Base-by-base conservation (phyloP, 306 rosid species). In the Malus fusca region DNA sequence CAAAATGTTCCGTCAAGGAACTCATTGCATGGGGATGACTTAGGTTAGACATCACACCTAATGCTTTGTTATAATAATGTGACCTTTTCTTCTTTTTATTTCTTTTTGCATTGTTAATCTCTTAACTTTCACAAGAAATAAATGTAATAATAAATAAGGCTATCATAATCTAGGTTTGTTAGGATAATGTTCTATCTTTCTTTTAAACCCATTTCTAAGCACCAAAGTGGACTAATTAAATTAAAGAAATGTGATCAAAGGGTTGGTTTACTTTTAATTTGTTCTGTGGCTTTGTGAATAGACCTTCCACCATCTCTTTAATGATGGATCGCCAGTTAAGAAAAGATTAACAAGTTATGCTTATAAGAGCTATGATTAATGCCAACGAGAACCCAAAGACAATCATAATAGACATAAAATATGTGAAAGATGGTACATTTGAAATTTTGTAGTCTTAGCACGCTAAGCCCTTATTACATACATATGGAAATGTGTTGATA, bases 31-130 rank as follows among this genome's bases (percentile, higher is more conserved):
- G 86, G 65, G 55, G 81, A 82, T 87, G 69, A 68, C 95, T 88
- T 91, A 14, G 74, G 79, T 77, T 82, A 55, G 86, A 91, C 92
- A 75, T 52, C 86, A 64, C 78, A 91, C 97, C 97, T 83, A 89
- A 85, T 87, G 77, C 63, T 66, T 42, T 78, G 23, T 33, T 14
- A 53, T 70, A 18, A 72, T 70, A 33, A 71, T 64, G 56, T 58
- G 55, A 14, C 76, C 23, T 35, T 55, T 59, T 61, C n/a, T 60
- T 3, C 19, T 25, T 60, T 58, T 23, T 55, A n/a, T 14, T 25
- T 33, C 4, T 65, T 33, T 66, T 35, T 19, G 28, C 1, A 35
- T 66, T 8, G 1, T 15, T 42, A 60, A 17, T 23, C 7, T 26
- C 33, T 26, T 43, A 74, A 61, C 60, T 58, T 74, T 61, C 60